Conservation (phyloP, 2,329 filamentous ascomycete species). For the Penicillium olsonii region DNA sequence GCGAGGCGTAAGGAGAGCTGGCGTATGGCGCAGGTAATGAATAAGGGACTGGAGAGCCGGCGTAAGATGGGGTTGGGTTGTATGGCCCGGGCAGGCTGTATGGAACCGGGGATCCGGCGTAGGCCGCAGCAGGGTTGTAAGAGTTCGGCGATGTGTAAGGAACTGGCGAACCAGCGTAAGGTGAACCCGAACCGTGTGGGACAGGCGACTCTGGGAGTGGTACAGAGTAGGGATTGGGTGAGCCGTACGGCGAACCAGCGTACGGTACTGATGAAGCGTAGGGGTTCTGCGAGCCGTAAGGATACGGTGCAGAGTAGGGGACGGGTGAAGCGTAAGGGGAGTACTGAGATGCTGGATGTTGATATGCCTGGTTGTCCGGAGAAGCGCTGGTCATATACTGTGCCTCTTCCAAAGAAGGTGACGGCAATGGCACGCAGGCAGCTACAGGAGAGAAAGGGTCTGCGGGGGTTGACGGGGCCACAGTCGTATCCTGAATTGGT, state of each 20-base stretch:
- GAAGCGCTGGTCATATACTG: constrained; percentile 30
- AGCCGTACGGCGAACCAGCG: constrained; percentile 13
- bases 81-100: constrained; percentile 12
- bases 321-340: constrained; percentile 18
- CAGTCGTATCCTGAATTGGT: constrained; percentile 15
- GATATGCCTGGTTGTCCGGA: constrained; percentile 25
- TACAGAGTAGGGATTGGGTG: constrained; percentile 6
- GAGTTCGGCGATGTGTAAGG: constrained; percentile 11
- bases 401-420: constrained; percentile 33
- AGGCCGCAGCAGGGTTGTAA: constrained; percentile 1
- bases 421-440: constrained; percentile 30
- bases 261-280: constrained; percentile 15
- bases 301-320: constrained; percentile 10
- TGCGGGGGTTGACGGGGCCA: constrained; percentile 27
- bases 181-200: constrained; percentile 22
- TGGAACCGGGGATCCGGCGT: constrained; percentile 7
- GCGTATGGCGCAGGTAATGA: constrained; percentile 4
- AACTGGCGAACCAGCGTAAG: constrained; percentile 1
- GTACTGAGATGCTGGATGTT: constrained; percentile 27
- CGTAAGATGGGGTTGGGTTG: constrained; percentile 16
- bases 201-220: constrained; percentile 34
- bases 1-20: neutral
- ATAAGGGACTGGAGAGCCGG: constrained; percentile 9
- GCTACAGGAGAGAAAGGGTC: constrained; percentile 25
- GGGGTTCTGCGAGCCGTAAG: constrained; percentile 9